These are phyloP conservation scores for Rhodotorula babjevae DNA, from an alignment of 768 basidiomycete genomes.

Conservation along the genomic window DNA sequence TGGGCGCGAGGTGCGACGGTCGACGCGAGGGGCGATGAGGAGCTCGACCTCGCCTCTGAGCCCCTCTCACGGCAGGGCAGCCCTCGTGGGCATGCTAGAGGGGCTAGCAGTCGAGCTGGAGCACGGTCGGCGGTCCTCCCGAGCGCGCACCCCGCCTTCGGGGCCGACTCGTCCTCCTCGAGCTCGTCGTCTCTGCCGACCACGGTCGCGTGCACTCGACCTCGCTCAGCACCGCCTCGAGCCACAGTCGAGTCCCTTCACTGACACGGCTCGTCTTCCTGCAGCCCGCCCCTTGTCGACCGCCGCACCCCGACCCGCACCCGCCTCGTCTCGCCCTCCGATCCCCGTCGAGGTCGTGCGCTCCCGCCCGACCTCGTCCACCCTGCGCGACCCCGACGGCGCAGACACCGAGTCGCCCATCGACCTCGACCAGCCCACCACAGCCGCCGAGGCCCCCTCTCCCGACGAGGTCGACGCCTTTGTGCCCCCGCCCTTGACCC, in stretches of 20 bases:
- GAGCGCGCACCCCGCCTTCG: no score
- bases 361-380: background rate
- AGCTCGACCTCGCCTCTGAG: no score
- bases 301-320: background rate
- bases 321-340: constrained; percentile 10
- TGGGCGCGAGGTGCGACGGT: background rate
- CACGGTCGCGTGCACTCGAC: no score
- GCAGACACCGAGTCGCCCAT: constrained; percentile 13
- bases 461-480: constrained; percentile 1
- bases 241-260: no score
- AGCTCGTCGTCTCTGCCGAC: no score
- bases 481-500: constrained; percentile 19
- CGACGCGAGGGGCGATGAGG: no score
- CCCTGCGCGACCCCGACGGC: background rate
- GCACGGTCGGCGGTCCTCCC: no score
- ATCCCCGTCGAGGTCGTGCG: constrained; percentile 27
- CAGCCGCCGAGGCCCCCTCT: background rate
- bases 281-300: constrained; percentile 17
- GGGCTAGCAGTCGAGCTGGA: no score
- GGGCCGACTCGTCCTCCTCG: no score
- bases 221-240: background rate
- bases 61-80: no score
- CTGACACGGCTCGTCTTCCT: background rate
- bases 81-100: no score
- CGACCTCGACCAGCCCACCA: background rate